phyloP scores from a whole-genome alignment of 2,329 filamentous ascomycete genomes.

The Nigrospora osmanthi region DNA sequence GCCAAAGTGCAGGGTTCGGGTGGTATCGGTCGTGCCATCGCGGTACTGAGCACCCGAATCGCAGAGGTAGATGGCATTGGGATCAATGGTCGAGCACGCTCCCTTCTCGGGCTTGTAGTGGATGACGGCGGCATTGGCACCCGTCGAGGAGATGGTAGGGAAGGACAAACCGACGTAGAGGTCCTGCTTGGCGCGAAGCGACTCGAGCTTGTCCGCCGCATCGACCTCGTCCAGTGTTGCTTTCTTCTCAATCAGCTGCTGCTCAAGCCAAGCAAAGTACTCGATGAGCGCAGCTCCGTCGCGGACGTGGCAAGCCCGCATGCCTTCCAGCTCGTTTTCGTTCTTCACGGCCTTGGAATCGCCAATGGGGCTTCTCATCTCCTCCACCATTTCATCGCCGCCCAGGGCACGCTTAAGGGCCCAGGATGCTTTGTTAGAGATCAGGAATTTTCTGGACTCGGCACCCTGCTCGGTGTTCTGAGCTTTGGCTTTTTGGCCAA shows the following conservation, averaged over 20 bases:
- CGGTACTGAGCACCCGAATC: constrained; percentile 96
- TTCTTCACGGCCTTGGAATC: constrained; percentile 96
- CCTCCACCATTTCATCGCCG: constrained; percentile 77
- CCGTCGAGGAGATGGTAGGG: constrained; percentile 91
- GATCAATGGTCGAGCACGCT: constrained; percentile 76
- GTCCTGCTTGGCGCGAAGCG: constrained; percentile 58
- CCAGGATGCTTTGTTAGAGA: constrained; percentile 90
- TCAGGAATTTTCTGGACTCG: constrained; percentile 60
- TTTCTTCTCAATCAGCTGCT: constrained; percentile 71
- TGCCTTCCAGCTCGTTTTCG: constrained; percentile 77
- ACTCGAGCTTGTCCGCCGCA: constrained; percentile 85
- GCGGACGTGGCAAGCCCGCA: constrained; percentile 88
- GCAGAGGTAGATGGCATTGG: constrained; percentile 81
- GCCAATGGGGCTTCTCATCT: constrained; percentile 76
- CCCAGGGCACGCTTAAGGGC: constrained; percentile 80
- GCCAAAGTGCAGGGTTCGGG: constrained; percentile 87
- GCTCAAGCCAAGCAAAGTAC: constrained; percentile 95
- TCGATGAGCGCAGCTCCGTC: constrained; percentile 86
- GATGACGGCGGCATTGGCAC: constrained; percentile 81
- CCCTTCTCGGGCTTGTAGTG: constrained; percentile 88
- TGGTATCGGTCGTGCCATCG: constrained; percentile 94
- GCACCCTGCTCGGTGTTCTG: constrained; percentile 18
- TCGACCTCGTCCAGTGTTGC: constrained; percentile 76
- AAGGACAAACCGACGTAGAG: constrained; percentile 89
- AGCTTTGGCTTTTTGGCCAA: constrained; percentile 36